A percentile compares a stretch with the other conserved stretches of the same genome.
Evolutionary conservation across 2,329 filamentous ascomycete genomes (phyloP).

Genomic region (Colletotrichum musae): DNA sequence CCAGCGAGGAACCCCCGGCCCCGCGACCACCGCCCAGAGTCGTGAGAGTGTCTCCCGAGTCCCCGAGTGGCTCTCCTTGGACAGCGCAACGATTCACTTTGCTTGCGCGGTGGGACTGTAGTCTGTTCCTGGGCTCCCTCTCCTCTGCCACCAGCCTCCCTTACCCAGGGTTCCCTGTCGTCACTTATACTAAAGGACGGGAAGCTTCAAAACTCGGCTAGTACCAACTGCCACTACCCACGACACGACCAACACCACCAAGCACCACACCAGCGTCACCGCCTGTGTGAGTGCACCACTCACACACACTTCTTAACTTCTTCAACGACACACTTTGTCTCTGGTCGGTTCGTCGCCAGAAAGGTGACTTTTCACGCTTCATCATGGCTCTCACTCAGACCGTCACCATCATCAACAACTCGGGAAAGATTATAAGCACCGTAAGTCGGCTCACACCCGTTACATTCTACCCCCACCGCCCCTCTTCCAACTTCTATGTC

Average conservation of each 20-base stretch:
- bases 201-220: slow-evolving; percentile 33
- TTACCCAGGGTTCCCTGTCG: slow-evolving; percentile 27
- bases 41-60: background rate
- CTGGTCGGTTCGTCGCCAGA: slow-evolving; percentile 5
- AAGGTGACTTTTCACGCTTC: slow-evolving; percentile 16
- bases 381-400: slow-evolving; percentile 73
- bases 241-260: background rate
- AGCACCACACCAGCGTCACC: slow-evolving; percentile 33
- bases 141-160: slow-evolving; percentile 32
- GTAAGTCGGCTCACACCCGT: slow-evolving; percentile 63
- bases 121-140: slow-evolving; percentile 27
- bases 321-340: slow-evolving; percentile 3
- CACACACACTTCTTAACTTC: slow-evolving; percentile 14
- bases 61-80: slow-evolving; percentile 24
- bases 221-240: slow-evolving; percentile 1
- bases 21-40: slow-evolving; percentile 20
- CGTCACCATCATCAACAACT: slow-evolving; percentile 90
- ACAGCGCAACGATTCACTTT: slow-evolving; percentile 13
- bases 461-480: slow-evolving; percentile 33
- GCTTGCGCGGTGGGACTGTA: slow-evolving; percentile 26
- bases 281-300: slow-evolving; percentile 30
- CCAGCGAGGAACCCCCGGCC: slow-evolving; percentile 27
- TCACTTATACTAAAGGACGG: slow-evolving; percentile 30
- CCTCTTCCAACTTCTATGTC: slow-evolving; percentile 31
- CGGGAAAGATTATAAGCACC: slow-evolving; percentile 91